Conservation (phyloP, 306 rosid genomes). For the Astragalus glycyphyllos region DNA sequence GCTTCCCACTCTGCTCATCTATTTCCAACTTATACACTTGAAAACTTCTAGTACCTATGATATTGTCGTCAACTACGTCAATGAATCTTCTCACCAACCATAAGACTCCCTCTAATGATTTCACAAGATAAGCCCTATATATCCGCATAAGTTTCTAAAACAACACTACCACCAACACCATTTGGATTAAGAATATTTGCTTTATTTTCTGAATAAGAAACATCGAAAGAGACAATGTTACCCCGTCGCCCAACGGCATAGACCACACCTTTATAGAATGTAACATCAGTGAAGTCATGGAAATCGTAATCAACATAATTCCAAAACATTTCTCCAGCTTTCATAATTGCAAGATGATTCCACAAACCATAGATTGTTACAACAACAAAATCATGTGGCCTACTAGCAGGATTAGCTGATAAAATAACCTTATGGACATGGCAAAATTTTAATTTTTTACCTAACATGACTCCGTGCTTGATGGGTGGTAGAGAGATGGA, state of each 20-base stretch:
- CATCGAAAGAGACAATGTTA: no score
- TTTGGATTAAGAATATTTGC: neutral
- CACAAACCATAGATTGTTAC: neutral
- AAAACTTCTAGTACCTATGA: neutral
- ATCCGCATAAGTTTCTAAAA: no score
- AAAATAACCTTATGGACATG: neutral
- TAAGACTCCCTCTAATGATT: constrained; percentile 1
- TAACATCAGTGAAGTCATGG: neutral
- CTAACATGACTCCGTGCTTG: accelerated
- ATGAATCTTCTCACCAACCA: neutral
- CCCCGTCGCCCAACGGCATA: neutral
- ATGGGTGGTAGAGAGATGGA: neutral
- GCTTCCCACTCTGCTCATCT: neutral
- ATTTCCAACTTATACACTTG: neutral
- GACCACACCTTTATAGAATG: neutral
- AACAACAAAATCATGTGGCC: neutral
- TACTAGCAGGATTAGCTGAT: neutral
- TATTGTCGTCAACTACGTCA: neutral
- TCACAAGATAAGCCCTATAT: no score
- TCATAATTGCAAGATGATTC: neutral
- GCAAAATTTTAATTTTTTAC: no score
- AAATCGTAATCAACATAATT: neutral
- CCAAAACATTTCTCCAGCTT: no score
- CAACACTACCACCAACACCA: no score
- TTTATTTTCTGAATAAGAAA: no score